Evolutionary conservation across 1,284 basidiomycete genomes (phyloP).

Genomic region (Boletus sp.): DNA sequence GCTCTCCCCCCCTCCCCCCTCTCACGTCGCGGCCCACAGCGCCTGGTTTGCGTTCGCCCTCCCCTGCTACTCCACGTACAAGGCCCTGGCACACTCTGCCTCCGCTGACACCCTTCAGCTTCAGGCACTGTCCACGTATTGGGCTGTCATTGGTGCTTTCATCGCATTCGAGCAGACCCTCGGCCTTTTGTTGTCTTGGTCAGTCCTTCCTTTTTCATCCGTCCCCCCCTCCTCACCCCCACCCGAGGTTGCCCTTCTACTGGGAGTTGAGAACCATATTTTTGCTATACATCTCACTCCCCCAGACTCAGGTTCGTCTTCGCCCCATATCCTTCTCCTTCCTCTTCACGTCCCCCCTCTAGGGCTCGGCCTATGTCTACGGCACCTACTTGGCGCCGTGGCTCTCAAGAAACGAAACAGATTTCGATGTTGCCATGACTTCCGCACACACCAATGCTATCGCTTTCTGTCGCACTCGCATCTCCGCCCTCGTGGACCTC

Average conservation of each 20-base stretch:
- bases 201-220: constrained; percentile 25
- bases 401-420: constrained; percentile 59
- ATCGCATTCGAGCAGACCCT: constrained; percentile 65
- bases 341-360: constrained; percentile 1
- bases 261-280: constrained; percentile 69
- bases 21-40: constrained; percentile 32
- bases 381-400: constrained; percentile 62
- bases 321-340: neutral
- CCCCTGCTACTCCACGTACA: constrained; percentile 62
- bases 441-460: constrained; percentile 51
- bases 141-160: constrained; percentile 45
- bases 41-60: constrained; percentile 68
- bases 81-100: constrained; percentile 58
- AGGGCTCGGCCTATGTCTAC: constrained; percentile 77
- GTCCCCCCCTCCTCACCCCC: constrained; percentile 9
- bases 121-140: constrained; percentile 49
- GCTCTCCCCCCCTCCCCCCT: neutral
- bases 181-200: constrained; percentile 73
- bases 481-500: constrained; percentile 45
- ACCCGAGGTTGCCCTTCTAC: constrained; percentile 73
- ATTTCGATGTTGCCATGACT: constrained; percentile 62
- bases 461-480: constrained; percentile 47
- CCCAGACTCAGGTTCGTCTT: constrained; percentile 62
- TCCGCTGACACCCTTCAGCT: constrained; percentile 44
- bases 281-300: constrained; percentile 69